Evolutionary conservation across 768 basidiomycete genomes (phyloP).

Genomic region (Boletellus emodensis): DNA sequence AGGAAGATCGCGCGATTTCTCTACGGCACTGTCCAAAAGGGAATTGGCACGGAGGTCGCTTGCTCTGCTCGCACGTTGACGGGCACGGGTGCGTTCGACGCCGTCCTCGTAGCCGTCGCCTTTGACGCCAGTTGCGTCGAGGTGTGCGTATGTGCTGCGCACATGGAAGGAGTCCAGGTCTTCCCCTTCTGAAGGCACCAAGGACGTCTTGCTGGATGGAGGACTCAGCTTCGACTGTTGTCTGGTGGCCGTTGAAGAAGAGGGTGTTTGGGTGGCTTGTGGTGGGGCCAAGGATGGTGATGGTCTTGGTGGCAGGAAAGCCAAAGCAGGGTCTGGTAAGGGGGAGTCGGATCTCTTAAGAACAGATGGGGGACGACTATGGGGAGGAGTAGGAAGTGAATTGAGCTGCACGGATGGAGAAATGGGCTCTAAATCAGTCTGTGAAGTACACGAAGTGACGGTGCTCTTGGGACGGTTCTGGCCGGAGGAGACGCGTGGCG

Average conservation of each 20-base stretch:
- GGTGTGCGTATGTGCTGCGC: conserved; percentile 80
- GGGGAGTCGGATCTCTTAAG: conserved; percentile 25
- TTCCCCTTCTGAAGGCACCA: conserved; percentile 73
- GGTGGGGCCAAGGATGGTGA: conserved; percentile 22
- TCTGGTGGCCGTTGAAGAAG: conserved; percentile 22
- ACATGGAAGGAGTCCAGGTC: conserved; percentile 82
- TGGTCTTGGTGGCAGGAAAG: conserved; percentile 16
- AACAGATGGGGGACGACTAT: conserved; percentile 27
- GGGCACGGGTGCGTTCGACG: conserved; percentile 85
- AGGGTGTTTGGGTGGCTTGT: conserved; percentile 38
- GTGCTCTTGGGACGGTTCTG: conserved; percentile 23
- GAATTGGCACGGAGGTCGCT: conserved; percentile 58
- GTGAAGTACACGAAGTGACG: conserved; percentile 28
- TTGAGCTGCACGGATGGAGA: conserved; percentile 14
- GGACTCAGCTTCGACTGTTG: conserved; percentile 30
- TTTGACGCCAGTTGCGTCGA: conserved; percentile 87
- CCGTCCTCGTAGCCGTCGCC: conserved; percentile 96
- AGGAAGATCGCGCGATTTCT: conserved; percentile 64
- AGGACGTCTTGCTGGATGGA: conserved; percentile 52
- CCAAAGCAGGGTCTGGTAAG: conserved; percentile 15
- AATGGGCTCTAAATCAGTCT: conserved; percentile 12
- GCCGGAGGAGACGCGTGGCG: conserved; percentile 18
- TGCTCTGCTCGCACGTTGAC: conserved; percentile 49
- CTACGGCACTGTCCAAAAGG: conserved; percentile 51
- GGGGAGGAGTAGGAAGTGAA: conserved; percentile 27